Base-by-base conservation (phyloP, 495 filamentous ascomycete genomes). In the Evernia prunastri region DNA sequence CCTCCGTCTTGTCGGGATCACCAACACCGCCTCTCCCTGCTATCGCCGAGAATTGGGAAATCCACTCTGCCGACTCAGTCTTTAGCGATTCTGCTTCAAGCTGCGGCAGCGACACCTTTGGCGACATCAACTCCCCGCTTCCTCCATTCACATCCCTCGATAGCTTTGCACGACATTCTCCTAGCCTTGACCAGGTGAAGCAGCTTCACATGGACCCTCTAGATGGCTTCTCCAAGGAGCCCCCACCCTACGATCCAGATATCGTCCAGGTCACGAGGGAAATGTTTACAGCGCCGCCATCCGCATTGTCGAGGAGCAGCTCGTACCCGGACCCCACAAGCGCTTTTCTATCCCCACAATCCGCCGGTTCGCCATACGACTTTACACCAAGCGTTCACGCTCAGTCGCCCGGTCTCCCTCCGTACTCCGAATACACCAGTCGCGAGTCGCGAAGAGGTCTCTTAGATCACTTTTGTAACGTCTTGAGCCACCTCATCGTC, bases 391-490 rank as follows among this genome's bases (percentile, higher is more conserved):
- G 57, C 18, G 39, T 68, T 23, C 66, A 59, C 17, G 53, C 66
- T 33, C 66, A 68, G 56, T 68, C 66, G 17, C 66, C 66, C 35
- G 67, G 64, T 43, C 63, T 80, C 12, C 82, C 84, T 7, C 70
- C 72, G 18, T 86, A 83, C 63, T 75, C 76, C 25, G 83, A 86
- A 64, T 84, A 85, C 70, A 77, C 80, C 36, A 74, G 77, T 27
- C 79, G 75, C 39, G 78, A 76, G 39, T 84, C 83, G 66, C 78
- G 82, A 37, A 75, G 84, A 45, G 80, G 76, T 27, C 71, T 86
- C 35, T 74, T 87, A 31, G 81, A 85, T 67, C 83, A 87, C 71
- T 86, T 86, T 67, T 84, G 83, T 74, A 84, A 84, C 64, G 81
- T 86, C 31, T 66, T 86, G 45, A 85, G 82, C 12, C 84, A 85